Base-by-base conservation (phyloP, 495 filamentous ascomycete genomes). In the Aspergillus egyptiacus region DNA sequence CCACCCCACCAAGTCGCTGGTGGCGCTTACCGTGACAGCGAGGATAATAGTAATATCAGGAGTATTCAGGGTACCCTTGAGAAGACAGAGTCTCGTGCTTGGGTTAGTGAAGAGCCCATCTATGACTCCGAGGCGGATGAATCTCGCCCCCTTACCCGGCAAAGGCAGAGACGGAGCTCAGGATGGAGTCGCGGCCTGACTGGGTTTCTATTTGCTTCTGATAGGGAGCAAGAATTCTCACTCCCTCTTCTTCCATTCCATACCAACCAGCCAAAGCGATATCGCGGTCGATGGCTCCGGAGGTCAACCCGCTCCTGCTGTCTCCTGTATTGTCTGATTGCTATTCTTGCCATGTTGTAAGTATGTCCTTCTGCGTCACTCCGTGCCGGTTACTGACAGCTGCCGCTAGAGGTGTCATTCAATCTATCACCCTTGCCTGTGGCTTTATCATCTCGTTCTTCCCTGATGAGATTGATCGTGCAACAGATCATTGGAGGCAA, bases 401-500 rank as follows among this genome's bases (percentile, higher is more conserved):
- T 31, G 20, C 1, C 9, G 5, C 7, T 47, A 77, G 74, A 35
- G 74, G 74, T 23, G 39, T 76, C 23, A 54, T 76, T 19, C 73
- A 76, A 51, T 64, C 73, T 8, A 56, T 79, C 49, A 71, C 70
- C 19, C 64, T 85, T n/a, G 50, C 73, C 30, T 68, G 75, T 34
- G 67, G 68, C 23, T 67, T 82, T 23, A 67, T 71, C 15, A 73
- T 73, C 31, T 62, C 74, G 13, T 62, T 84, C 52, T 80, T 81
- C 61, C 74, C 77, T 6, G 68, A 81, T 42, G 74, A 84, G 48
- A 68, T 79, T 39, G 76, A 81, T 48, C 67, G 62, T 28, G 63
- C 62, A 34, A 56, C 60, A 53, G 61, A 41, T 62, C 72, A 18
- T 66, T 86, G 46, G 70, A 69, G 20, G 63, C 72, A 58, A 77